A percentile compares a stretch with the other conserved stretches of the same genome.
phyloP scores from a whole-genome alignment of 768 basidiomycete species.

The Boletus rufocinnamomeus region DNA sequence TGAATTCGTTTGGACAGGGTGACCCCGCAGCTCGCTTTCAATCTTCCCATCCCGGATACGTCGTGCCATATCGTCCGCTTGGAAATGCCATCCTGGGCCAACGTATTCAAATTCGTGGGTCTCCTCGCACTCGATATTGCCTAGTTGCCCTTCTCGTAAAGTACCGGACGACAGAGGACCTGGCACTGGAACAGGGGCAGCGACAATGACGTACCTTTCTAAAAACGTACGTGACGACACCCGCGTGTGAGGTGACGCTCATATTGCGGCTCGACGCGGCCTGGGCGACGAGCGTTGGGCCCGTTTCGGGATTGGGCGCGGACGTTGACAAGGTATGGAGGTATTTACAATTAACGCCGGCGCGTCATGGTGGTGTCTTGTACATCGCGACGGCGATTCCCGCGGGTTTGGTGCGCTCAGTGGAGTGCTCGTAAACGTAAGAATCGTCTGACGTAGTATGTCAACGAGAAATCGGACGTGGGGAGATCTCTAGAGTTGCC shows the following conservation, averaged over 20 bases:
- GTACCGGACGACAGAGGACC: slow-evolving; percentile 34
- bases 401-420: slow-evolving; percentile 41
- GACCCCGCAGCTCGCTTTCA: background rate
- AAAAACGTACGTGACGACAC: slow-evolving; percentile 43
- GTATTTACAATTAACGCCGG: slow-evolving; percentile 48
- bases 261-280: slow-evolving; percentile 40
- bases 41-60: slow-evolving; percentile 31
- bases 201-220: slow-evolving; percentile 45
- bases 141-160: slow-evolving; percentile 36
- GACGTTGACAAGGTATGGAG: slow-evolving; percentile 44
- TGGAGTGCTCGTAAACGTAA: slow-evolving; percentile 49
- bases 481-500: background rate
- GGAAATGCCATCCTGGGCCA: slow-evolving; percentile 49
- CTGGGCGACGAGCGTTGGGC: slow-evolving; percentile 35
- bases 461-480: background rate
- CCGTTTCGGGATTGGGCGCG: slow-evolving; percentile 26
- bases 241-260: slow-evolving; percentile 25
- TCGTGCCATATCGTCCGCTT: slow-evolving; percentile 53
- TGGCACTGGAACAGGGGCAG: slow-evolving; percentile 39
- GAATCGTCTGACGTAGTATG: slow-evolving; percentile 37
- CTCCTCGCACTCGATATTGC: slow-evolving; percentile 37
- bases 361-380: slow-evolving; percentile 44
- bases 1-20: slow-evolving; percentile 37
- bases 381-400: slow-evolving; percentile 43
- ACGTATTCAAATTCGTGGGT: slow-evolving; percentile 34